phyloP scores from a whole-genome alignment of 805 yeast species.

The Saccharomycopsis malanga region DNA sequence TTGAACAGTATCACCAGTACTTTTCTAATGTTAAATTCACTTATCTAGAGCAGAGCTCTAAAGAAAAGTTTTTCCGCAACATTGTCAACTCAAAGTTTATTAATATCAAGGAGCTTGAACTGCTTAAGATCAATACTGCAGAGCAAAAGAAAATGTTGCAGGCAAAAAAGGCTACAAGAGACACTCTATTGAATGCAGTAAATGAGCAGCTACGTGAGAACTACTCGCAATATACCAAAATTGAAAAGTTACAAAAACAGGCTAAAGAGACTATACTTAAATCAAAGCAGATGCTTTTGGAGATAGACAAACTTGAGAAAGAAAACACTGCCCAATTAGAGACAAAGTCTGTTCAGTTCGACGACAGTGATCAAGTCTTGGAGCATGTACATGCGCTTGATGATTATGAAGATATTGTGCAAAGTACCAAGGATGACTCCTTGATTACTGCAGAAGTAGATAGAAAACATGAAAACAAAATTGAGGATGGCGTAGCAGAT shows the following conservation, averaged over 20 bases:
- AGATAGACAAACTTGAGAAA: slow-evolving; percentile 15
- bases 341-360: slow-evolving; percentile 1
- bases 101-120: slow-evolving; percentile 14
- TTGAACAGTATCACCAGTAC: slow-evolving; percentile 15
- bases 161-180: slow-evolving; percentile 12
- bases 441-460: slow-evolving; percentile 3
- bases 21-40: slow-evolving; percentile 21
- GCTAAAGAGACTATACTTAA: neutral
- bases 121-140: slow-evolving; percentile 1
- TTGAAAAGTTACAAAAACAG: slow-evolving; percentile 2
- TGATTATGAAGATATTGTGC: slow-evolving; percentile 13
- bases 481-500: neutral
- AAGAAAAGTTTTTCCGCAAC: slow-evolving; percentile 20
- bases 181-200: slow-evolving; percentile 11
- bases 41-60: slow-evolving; percentile 20
- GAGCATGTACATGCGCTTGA: slow-evolving; percentile 10
- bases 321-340: slow-evolving; percentile 10
- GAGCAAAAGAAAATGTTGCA: slow-evolving; percentile 12
- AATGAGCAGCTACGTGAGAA: slow-evolving; percentile 3
- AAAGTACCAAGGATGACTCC: slow-evolving; percentile 15
- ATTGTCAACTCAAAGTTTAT: slow-evolving; percentile 18
- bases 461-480: neutral
- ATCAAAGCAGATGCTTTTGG: slow-evolving; percentile 11
- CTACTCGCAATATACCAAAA: neutral
- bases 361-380: slow-evolving; percentile 6